phyloP scores from a whole-genome alignment of 805 yeast species.

The Brettanomyces naardenensis region DNA sequence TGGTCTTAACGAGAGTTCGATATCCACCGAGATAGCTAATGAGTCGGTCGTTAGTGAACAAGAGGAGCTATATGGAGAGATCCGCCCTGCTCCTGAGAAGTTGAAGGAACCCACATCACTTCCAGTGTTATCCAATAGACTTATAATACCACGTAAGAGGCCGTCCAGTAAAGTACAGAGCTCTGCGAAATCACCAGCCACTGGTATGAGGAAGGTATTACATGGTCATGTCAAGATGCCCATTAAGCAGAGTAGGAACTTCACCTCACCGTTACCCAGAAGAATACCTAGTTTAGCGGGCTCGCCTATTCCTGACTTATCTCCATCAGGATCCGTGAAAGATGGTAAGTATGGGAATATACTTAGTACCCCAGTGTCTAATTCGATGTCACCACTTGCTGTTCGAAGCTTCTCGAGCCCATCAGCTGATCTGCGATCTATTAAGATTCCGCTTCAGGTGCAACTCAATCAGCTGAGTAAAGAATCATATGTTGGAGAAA shows the following conservation, averaged over 20 bases:
- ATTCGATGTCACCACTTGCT: conserved; percentile 14
- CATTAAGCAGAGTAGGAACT: conserved; percentile 12
- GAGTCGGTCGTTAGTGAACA: conserved; percentile 12
- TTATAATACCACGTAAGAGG: conserved; percentile 19
- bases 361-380: background rate
- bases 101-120: conserved; percentile 10
- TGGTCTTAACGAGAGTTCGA: background rate
- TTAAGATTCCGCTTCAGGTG: conserved; percentile 10
- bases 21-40: background rate
- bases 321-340: conserved; percentile 9
- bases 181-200: background rate
- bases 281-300: conserved; percentile 13
- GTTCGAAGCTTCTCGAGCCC: conserved; percentile 20
- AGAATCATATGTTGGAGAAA: conserved; percentile 5
- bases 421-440: conserved; percentile 7
- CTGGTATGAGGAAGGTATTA: background rate
- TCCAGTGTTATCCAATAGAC: conserved; percentile 12
- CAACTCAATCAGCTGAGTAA: conserved; percentile 9
- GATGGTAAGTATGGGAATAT: conserved; percentile 1
- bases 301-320: conserved; percentile 19
- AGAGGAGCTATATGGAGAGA: conserved; percentile 18
- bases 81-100: conserved; percentile 21
- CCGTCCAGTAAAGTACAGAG: conserved; percentile 4
- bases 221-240: conserved; percentile 8
- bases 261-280: conserved; percentile 15